Percentiles rank a stretch among this genome's conserved stretches.
phyloP scores from a whole-genome alignment of 176 grass and related monocot genomes.

The Pontederia crassipes region DNA sequence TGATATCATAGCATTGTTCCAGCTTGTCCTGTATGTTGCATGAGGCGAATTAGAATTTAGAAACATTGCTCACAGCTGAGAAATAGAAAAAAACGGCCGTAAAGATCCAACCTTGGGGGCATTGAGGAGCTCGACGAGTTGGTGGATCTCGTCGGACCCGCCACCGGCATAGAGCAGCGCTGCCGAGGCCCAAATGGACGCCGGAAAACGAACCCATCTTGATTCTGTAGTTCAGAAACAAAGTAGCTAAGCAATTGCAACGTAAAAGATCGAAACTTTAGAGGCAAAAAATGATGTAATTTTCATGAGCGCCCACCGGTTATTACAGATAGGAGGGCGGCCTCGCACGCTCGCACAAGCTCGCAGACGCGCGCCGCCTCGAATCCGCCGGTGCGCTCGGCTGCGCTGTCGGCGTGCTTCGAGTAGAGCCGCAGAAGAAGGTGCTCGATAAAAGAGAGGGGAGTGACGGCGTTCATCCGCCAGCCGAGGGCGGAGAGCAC shows the following conservation, averaged over 20 bases:
- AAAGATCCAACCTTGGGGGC: slow-evolving; percentile 36
- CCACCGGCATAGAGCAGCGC: slow-evolving; percentile 20
- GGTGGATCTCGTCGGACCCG: slow-evolving; percentile 8
- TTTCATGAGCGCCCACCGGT: slow-evolving; percentile 33
- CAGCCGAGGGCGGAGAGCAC: slow-evolving; percentile 59
- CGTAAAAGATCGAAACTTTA: slow-evolving; percentile 1
- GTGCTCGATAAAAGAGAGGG: slow-evolving; percentile 50
- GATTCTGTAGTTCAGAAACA: slow-evolving; percentile 33
- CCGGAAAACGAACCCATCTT: slow-evolving; percentile 55
- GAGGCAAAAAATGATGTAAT: background rate
- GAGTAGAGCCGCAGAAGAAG: slow-evolving; percentile 22
- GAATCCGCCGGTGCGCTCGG: slow-evolving; percentile 17
- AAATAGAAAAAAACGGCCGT: background rate
- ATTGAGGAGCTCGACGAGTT: slow-evolving; percentile 38
- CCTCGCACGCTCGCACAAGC: slow-evolving; percentile 34
- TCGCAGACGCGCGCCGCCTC: slow-evolving; percentile 15
- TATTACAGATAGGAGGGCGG: slow-evolving; percentile 36
- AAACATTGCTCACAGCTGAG: background rate
- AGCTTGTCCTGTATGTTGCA: slow-evolving; percentile 29
- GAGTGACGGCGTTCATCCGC: slow-evolving; percentile 64
- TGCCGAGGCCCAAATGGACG: slow-evolving; percentile 73
- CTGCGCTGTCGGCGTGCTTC: slow-evolving; percentile 2
- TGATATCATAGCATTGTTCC: slow-evolving; percentile 43
- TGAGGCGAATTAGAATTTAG: background rate
- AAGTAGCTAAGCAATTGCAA: background rate